These are phyloP conservation scores for Aspergillus aculeatus DNA, from an alignment of 2,329 filamentous ascomycete species.

Conservation along the genomic window DNA sequence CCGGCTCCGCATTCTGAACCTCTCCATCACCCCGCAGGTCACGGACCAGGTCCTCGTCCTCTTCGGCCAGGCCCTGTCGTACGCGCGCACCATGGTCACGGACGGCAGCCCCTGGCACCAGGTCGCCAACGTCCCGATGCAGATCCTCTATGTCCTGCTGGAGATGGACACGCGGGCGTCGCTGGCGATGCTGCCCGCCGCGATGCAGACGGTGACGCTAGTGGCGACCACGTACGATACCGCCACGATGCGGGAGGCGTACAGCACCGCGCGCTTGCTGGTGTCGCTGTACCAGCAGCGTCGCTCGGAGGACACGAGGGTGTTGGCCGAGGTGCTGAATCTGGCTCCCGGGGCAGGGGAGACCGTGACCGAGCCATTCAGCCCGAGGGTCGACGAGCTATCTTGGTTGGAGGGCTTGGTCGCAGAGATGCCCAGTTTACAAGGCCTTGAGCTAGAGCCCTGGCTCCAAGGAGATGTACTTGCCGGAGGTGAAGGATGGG, in stretches of 20 bases:
- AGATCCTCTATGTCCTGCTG: conserved; percentile 55
- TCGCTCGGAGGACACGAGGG: conserved; percentile 40
- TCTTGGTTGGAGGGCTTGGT: conserved; percentile 43
- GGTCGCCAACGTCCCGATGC: conserved; percentile 59
- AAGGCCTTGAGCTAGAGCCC: conserved; percentile 32
- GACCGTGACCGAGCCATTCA: conserved; percentile 9
- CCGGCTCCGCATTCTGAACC: conserved; percentile 51
- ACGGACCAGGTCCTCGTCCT: conserved; percentile 49
- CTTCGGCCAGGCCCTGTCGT: conserved; percentile 43
- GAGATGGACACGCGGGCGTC: conserved; percentile 54
- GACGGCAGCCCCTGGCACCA: conserved; percentile 56
- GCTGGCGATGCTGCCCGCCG: conserved; percentile 49
- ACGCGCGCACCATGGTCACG: conserved; percentile 47
- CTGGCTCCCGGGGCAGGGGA: background rate
- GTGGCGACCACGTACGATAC: conserved; percentile 47
- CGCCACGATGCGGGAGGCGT: conserved; percentile 50
- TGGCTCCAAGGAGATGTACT: background rate
- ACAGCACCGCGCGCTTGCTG: conserved; percentile 53
- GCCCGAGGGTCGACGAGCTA: conserved; percentile 30
- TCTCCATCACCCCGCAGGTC: conserved; percentile 41
- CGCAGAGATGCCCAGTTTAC: conserved; percentile 42
- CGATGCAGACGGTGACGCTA: conserved; percentile 48
- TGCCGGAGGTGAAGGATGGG: background rate
- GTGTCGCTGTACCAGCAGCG: conserved; percentile 51
- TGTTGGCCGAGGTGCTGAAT: conserved; percentile 21